Evolutionary conservation across 306 rosid species (phyloP).

Genomic region (Myrica gale): DNA sequence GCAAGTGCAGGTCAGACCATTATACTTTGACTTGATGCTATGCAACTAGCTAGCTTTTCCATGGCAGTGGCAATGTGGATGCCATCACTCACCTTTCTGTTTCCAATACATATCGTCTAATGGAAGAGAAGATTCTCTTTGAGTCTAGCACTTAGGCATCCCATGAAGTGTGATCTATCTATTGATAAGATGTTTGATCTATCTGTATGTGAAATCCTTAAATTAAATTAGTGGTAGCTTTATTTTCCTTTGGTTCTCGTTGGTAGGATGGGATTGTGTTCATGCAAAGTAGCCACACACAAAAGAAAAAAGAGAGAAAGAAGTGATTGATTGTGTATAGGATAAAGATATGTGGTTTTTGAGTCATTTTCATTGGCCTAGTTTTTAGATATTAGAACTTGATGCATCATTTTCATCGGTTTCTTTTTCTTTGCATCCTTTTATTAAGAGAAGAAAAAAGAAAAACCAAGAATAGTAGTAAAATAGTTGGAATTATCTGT

Average conservation of each 20-base stretch:
- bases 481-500: background rate
- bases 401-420: too few species aligned
- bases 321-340: background rate
- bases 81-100: background rate
- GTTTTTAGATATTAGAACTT: background rate
- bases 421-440: too few species aligned
- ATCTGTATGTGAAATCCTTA: background rate
- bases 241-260: background rate
- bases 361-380: background rate
- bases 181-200: background rate
- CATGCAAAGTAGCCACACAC: background rate
- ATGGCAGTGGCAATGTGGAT: background rate
- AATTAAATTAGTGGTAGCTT: background rate
- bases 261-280: background rate
- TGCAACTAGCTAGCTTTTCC: conserved; percentile 13
- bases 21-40: conserved; percentile 4
- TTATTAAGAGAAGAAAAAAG: background rate
- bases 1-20: conserved; percentile 77
- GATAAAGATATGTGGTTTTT: background rate
- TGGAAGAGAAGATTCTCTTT: background rate
- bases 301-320: background rate
- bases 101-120: background rate
- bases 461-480: background rate
- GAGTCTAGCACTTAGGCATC: background rate
- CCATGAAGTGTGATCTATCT: background rate